Percentiles rank a stretch among this genome's conserved stretches.
Conservation (phyloP, 2,329 filamentous ascomycete genomes). For the Sclerotinia nivalis region DNA sequence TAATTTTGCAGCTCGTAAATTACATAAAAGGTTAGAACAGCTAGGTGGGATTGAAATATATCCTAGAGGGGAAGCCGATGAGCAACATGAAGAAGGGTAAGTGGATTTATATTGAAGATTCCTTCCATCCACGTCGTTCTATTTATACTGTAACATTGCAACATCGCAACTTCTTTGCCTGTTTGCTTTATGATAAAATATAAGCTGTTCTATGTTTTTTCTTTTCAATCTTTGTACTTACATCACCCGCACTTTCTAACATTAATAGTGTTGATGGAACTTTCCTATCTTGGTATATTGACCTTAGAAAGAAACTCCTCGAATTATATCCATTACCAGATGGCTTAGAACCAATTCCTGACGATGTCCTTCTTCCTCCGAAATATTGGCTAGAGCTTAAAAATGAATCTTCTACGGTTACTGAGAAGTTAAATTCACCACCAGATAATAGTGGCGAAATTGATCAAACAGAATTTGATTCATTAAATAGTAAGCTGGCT, state of each 20-base stretch:
- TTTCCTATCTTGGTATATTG: constrained; percentile 75
- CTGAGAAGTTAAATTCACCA: not conserved
- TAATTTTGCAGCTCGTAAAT: constrained; percentile 89
- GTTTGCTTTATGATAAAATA: not conserved
- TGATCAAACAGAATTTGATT: not conserved
- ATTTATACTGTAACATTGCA: not conserved
- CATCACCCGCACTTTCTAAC: not conserved
- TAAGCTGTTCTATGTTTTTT: not conserved
- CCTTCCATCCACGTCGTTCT: not conserved
- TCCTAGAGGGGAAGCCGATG: constrained; percentile 82
- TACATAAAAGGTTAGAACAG: constrained; percentile 80
- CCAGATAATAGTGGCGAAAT: not conserved
- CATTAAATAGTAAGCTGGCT: not conserved
- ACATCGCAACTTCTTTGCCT: not conserved
- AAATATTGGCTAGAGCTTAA: constrained; percentile 41
- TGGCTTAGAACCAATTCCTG: constrained; percentile 68
- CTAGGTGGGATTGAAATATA: constrained; percentile 78
- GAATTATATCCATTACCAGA: constrained; percentile 67
- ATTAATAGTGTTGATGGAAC: constrained; percentile 71
- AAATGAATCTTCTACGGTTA: not conserved
- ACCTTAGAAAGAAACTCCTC: constrained; percentile 66
- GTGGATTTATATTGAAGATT: constrained; percentile 37
- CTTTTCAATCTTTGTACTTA: not conserved
- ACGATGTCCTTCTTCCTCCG: constrained; percentile 72
- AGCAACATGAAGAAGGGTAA: constrained; percentile 89